Evolutionary conservation across 345 rosid species (phyloP).

Genomic region (Lepidium africanum): DNA sequence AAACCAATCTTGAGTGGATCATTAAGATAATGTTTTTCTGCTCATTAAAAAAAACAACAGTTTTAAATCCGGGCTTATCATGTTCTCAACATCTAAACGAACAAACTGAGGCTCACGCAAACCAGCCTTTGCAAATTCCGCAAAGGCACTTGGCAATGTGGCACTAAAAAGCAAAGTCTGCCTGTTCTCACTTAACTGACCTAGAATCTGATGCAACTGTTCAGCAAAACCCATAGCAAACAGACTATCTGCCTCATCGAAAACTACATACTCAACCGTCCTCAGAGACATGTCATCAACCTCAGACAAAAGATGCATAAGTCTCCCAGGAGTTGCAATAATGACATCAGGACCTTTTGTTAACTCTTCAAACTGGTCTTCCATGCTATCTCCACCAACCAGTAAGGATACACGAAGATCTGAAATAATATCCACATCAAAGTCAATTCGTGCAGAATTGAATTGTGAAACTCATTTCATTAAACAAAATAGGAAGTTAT

Average conservation of each 20-base stretch:
- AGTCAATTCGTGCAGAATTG: background rate
- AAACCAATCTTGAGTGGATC: too few species aligned
- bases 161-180: conserved; percentile 97
- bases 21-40: too few species aligned
- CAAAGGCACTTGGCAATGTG: conserved; percentile 92
- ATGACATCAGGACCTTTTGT: conserved; percentile 88
- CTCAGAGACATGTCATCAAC: conserved; percentile 84
- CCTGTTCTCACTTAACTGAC: conserved; percentile 81
- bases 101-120: conserved; percentile 91
- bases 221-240: conserved; percentile 95
- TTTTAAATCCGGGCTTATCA: conserved; percentile 87
- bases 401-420: conserved; percentile 81
- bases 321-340: conserved; percentile 93
- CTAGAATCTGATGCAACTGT: conserved; percentile 70
- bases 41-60: conserved; percentile 47
- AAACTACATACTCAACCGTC: conserved; percentile 88
- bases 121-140: conserved; percentile 95
- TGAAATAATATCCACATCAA: conserved; percentile 15
- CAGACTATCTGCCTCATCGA: conserved; percentile 91
- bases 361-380: conserved; percentile 84
- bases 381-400: conserved; percentile 97
- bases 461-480: background rate
- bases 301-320: conserved; percentile 90
- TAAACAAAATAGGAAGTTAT: background rate
- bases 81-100: conserved; percentile 81